Conservation (phyloP, 2,329 filamentous ascomycete species). For the Phialophora macrospora region DNA sequence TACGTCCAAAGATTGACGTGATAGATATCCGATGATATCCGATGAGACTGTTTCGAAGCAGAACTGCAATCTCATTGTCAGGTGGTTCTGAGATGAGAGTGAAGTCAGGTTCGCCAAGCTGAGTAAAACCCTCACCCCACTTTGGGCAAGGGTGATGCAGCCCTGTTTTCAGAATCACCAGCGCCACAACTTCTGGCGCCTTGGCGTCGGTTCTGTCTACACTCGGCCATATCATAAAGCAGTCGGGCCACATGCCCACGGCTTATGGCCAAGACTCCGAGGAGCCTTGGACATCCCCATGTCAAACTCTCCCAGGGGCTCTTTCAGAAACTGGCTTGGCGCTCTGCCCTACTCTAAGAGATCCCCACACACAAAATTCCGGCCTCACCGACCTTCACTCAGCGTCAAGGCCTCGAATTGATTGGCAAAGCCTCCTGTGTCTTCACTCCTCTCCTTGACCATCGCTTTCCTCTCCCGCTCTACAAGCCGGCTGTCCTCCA, state of each 20-base stretch:
- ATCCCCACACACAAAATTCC: background rate
- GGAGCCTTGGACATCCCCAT: no score
- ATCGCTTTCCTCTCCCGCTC: background rate
- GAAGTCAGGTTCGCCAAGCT: background rate
- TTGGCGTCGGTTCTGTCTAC: no score
- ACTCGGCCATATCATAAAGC: no score
- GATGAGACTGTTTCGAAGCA: background rate
- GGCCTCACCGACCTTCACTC: background rate
- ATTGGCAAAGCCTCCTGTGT: slow-evolving; percentile 33
- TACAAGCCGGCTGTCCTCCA: background rate
- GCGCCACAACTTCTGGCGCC: no score
- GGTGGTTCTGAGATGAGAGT: background rate
- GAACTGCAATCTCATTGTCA: background rate
- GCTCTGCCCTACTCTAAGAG: background rate
- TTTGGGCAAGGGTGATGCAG: background rate
- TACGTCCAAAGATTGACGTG: background rate
- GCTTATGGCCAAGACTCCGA: no score
- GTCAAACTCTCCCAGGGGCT: no score
- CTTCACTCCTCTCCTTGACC: slow-evolving; percentile 28
- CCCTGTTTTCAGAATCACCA: no score
- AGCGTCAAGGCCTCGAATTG: slow-evolving; percentile 31
- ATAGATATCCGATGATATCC: background rate
- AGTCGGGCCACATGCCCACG: no score
- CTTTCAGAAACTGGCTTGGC: background rate
- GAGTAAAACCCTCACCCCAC: background rate